Base-by-base conservation (phyloP, 2,329 filamentous ascomycete genomes). In the Ceratocystis cubensis region DNA sequence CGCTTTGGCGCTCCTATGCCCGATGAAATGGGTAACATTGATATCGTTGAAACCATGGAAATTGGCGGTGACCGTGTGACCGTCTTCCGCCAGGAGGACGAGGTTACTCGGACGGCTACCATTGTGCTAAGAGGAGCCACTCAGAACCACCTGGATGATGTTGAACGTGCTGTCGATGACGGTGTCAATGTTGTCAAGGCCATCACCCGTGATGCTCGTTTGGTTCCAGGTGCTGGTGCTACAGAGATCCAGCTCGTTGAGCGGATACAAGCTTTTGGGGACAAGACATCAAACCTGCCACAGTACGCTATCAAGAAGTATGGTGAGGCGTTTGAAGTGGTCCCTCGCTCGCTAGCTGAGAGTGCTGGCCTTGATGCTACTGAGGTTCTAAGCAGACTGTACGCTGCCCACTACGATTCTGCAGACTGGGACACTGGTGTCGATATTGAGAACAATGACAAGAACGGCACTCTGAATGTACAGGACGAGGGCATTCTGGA, bases 121-220 rank as follows among this genome's bases (percentile, higher is more conserved):
- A 83, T 99, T 62, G 92, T 99, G 65, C 85, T 99, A 69, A 87
- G 94, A 70, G 94, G 95, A 63, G 94, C 94, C 22, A 99, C 94
- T 4, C 93, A 97, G 78, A 99, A 99, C 80, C 91, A 97, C 76
- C 85, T 99, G 28, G 94, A 99, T 73, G 94, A 99, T 72, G 84
- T 99, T 45, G 94, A 99, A 82, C 88, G 94, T 70, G 94, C 94
- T 63, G 92, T 99, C 66, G 94, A 99, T 72, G 94, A 99, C 71
- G 94, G 94, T 70, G 94, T 99, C 75, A 99, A 97, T 74, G 95
- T 96, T 64, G 89, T 99, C 76, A 99, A 99, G 81, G 94, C 94
- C 70, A 95, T 99, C 75, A 97, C 94, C 69, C 89, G 89, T 75
- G 95, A 99, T 75, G 81, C 93, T 5, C 84, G 92, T 70, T 82